Conservation (phyloP, 163 green algal species). For the Trebouxiophyceae sp. region DNA sequence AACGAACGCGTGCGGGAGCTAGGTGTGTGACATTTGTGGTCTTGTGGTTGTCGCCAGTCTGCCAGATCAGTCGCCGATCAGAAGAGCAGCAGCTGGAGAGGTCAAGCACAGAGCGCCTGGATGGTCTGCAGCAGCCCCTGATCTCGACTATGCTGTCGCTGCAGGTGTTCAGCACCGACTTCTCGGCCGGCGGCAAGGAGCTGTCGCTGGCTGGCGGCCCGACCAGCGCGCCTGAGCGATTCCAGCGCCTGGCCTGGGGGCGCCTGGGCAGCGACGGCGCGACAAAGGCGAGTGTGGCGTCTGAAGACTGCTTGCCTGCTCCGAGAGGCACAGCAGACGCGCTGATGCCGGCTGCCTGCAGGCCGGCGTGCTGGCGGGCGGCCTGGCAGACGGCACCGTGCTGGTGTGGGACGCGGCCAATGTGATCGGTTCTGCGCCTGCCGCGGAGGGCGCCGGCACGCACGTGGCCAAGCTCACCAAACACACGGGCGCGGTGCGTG, state of each 20-base stretch:
- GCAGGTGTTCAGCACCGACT: slow-evolving; percentile 62
- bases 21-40: slow-evolving; percentile 2
- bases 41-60: background rate
- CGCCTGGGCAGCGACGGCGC: background rate
- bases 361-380: slow-evolving; percentile 85
- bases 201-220: slow-evolving; percentile 47
- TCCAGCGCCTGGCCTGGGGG: slow-evolving; percentile 83
- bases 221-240: slow-evolving; percentile 72
- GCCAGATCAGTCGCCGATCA: background rate
- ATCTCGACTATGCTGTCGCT: background rate
- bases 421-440: slow-evolving; percentile 49
- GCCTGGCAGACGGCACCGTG: slow-evolving; percentile 85
- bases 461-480: background rate
- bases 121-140: too few species aligned
- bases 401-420: slow-evolving; percentile 82
- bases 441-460: background rate
- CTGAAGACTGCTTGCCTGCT: background rate
- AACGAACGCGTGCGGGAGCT: background rate
- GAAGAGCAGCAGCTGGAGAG: background rate
- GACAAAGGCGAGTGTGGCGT: background rate
- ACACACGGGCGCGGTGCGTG: too few species aligned
- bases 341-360: too few species aligned
- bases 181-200: slow-evolving; percentile 26
- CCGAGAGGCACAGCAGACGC: too few species aligned
- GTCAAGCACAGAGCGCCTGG: too few species aligned